Conservation (phyloP, 495 filamentous ascomycete species). For the Tirmania nivea region DNA sequence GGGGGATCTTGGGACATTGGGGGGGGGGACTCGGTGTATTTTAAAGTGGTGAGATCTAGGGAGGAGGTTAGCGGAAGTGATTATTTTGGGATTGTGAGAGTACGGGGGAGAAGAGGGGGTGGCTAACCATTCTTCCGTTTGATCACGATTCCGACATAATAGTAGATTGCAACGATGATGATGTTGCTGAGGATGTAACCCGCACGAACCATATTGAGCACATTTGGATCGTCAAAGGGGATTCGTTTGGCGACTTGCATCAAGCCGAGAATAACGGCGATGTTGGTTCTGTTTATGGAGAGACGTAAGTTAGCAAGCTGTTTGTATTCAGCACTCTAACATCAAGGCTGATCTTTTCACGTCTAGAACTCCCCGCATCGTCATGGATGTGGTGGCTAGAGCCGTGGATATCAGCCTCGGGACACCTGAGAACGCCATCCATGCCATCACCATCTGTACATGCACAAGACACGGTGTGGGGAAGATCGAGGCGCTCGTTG, state of each 20-base stretch:
- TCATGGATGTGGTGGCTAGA: no score
- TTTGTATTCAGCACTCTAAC: no score
- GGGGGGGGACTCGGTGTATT: slow-evolving; percentile 87
- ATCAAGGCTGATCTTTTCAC: no score
- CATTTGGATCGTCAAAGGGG: slow-evolving; percentile 75
- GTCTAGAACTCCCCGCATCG: no score
- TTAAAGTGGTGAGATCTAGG: slow-evolving; percentile 84
- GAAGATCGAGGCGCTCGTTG: no score
- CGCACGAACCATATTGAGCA: slow-evolving; percentile 62
- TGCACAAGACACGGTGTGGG: no score
- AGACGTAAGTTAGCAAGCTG: no score
- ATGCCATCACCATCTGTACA: no score
- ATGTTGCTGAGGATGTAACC: slow-evolving; percentile 73
- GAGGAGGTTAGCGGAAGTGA: neutral
- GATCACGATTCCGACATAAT: slow-evolving; percentile 62
- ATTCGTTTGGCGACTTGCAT: slow-evolving; percentile 96
- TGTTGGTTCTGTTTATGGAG: slow-evolving; percentile 45
- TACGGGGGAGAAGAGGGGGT: neutral
- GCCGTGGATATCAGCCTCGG: no score
- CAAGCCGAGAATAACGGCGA: slow-evolving; percentile 86
- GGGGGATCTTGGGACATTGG: slow-evolving; percentile 83
- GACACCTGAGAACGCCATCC: no score
- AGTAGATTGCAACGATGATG: slow-evolving; percentile 61
- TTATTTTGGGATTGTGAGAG: neutral
- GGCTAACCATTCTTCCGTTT: slow-evolving; percentile 85